These are phyloP conservation scores for Tolypocladium endophyticum DNA, from an alignment of 2,329 filamentous ascomycete genomes.

Conservation along the genomic window DNA sequence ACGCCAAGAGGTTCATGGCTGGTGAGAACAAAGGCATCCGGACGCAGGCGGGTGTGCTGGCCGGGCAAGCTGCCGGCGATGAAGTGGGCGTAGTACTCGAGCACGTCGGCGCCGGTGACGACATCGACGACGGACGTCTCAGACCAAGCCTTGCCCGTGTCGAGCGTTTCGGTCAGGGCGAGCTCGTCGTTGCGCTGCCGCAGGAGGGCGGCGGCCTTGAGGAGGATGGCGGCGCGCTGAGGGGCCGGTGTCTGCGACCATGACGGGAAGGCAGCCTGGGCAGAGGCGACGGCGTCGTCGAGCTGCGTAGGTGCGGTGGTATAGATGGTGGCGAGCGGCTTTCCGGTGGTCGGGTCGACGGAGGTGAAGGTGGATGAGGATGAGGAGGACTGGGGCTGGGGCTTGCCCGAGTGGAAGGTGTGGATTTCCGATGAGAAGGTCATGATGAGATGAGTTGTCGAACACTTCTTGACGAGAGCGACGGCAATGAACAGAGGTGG, in stretches of 20 bases:
- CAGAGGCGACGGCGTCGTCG: constrained; percentile 62
- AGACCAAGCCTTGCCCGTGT: constrained; percentile 77
- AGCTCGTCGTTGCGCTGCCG: constrained; percentile 70
- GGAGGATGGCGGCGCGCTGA: constrained; percentile 66
- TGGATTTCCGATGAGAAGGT: constrained; percentile 32
- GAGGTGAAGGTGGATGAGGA: constrained; percentile 54
- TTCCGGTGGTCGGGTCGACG: constrained; percentile 62
- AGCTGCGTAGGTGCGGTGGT: constrained; percentile 56
- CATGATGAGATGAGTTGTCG: constrained; percentile 13
- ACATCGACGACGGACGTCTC: constrained; percentile 81
- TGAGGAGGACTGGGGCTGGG: constrained; percentile 45
- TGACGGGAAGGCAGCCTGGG: constrained; percentile 57
- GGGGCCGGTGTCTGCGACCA: constrained; percentile 72
- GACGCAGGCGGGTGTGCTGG: constrained; percentile 62
- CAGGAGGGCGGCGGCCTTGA: constrained; percentile 63
- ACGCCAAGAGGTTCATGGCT: constrained; percentile 74
- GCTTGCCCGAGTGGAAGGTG: constrained; percentile 66
- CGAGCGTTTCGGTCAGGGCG: constrained; percentile 67
- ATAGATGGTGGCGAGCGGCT: constrained; percentile 61
- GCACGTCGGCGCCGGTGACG: constrained; percentile 70
- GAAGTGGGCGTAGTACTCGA: constrained; percentile 78
- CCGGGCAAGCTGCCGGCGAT: constrained; percentile 73
- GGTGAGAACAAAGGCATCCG: constrained; percentile 73
- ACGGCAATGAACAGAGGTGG: background rate
- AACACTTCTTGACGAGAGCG: background rate